phyloP scores from a whole-genome alignment of 345 rosid genomes.

The Anacardium occidentale region DNA sequence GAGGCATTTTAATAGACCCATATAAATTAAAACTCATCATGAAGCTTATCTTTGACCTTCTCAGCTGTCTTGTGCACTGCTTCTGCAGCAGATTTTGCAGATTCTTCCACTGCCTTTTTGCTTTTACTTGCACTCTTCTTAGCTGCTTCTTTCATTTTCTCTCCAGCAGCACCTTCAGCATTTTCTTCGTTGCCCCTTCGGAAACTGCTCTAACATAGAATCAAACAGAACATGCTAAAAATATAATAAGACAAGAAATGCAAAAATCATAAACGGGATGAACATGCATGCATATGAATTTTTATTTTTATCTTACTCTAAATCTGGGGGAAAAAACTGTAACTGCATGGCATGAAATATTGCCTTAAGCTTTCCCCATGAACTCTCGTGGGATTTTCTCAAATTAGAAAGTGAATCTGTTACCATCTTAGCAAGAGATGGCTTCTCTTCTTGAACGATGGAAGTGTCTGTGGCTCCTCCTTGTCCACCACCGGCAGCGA shows the following conservation, averaged over 20 bases:
- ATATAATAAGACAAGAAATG: not conserved
- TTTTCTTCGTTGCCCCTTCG: constrained; percentile 34
- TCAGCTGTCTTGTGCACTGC: constrained; percentile 48
- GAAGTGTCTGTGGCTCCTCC: constrained; percentile 19
- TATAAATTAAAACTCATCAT: constrained; percentile 40
- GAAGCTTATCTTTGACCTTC: constrained; percentile 34
- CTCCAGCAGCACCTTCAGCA: constrained; percentile 24
- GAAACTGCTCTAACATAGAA: constrained; percentile 41
- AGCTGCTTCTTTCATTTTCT: constrained; percentile 54
- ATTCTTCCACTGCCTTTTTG: constrained; percentile 41
- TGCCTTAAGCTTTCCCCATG: constrained; percentile 57
- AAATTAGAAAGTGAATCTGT: constrained; percentile 27
- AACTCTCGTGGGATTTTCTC: constrained; percentile 43
- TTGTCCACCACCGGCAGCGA: constrained; percentile 20
- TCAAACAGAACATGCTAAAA: too few relatives aligned
- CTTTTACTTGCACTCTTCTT: constrained; percentile 42
- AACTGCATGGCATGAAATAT: constrained; percentile 41
- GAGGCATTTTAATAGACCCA: too few relatives aligned
- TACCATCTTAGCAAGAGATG: constrained; percentile 33
- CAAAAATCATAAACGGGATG: not conserved
- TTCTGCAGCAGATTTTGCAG: constrained; percentile 58
- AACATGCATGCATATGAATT: too few relatives aligned
- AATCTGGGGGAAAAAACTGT: constrained; percentile 56
- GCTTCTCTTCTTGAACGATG: constrained; percentile 28
- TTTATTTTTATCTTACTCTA: constrained; percentile 44